Base-by-base conservation (phyloP, 441 rosid genomes). In the Viola pubescens region DNA sequence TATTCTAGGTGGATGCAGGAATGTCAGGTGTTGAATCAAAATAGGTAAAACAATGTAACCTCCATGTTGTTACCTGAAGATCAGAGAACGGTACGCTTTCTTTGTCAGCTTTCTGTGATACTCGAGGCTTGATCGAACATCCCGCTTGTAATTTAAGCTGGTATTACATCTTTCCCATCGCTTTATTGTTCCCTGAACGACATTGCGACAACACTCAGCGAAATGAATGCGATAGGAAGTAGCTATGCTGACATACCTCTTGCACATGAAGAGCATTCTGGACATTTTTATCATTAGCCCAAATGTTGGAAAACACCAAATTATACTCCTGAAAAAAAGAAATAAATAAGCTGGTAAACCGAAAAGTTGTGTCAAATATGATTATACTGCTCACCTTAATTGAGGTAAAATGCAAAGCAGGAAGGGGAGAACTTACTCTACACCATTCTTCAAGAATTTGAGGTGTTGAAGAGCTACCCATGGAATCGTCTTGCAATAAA, bases 241-340 rank as follows among this genome's bases (percentile, higher is more conserved):
- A 5, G 9, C 46, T 0, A 9, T 42, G 0, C 9, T 45, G 48
- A 8, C 69, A 38, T 62, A 76, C 83, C 57, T 76, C 59, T 4
- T 73, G 64, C 43, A 79, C 57, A 2, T 69, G 57, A 0, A 79
- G 79, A 61, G 77, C 78, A 7, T 49, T 50, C 46, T 57, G 80
- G 16, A 79, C 80, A 7, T 37, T 43, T n/a, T 38, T 41, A 44
- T 76, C 58, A 47, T 79, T 76, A 0, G 69, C 64, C 80, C 80
- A 79, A 4, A 16, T 5, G 56, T 48, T 58, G 2, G 64, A 40
- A 6, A 49, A 69, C 2, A 64, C 47, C 10, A 75, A 55, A 37
- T 70, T 60, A 48, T 61, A 14, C 10, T 1, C 4, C 77, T 69
- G 49, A 38, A 44, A 34, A 37, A 9, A 5, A 10, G 37, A 0